Conservation (phyloP, 805 yeast species). For the Saturnispora zaruensis region DNA sequence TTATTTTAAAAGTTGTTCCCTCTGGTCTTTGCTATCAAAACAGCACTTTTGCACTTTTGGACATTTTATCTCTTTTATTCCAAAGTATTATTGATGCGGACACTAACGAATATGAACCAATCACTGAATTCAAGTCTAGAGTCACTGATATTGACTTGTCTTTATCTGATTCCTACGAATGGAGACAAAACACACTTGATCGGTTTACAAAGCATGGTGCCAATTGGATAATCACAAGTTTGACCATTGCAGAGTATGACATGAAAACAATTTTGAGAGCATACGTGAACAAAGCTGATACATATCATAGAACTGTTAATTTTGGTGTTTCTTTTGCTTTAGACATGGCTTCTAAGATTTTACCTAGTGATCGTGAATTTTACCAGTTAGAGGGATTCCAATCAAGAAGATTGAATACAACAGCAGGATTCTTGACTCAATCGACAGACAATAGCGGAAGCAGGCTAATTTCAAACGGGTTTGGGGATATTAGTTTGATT, state of each 20-base stretch:
- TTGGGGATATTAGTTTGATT: slow-evolving; percentile 30
- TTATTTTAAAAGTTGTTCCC: slow-evolving; percentile 59
- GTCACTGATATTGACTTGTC: slow-evolving; percentile 41
- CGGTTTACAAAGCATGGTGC: slow-evolving; percentile 50
- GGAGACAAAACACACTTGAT: slow-evolving; percentile 64
- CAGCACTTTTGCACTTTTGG: slow-evolving; percentile 72
- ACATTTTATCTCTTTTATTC: slow-evolving; percentile 67
- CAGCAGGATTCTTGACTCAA: slow-evolving; percentile 69
- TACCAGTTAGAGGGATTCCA: slow-evolving; percentile 32
- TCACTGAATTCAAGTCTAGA: slow-evolving; percentile 46
- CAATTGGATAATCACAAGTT: slow-evolving; percentile 55
- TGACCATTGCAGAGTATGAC: slow-evolving; percentile 59
- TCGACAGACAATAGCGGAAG: slow-evolving; percentile 51
- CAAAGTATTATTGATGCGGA: slow-evolving; percentile 79
- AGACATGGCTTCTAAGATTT: slow-evolving; percentile 71
- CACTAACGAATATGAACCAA: slow-evolving; percentile 76
- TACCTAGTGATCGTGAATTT: slow-evolving; percentile 60
- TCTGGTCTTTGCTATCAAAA: slow-evolving; percentile 67
- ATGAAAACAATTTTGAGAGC: slow-evolving; percentile 71
- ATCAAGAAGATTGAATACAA: slow-evolving; percentile 39
- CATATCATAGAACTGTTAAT: slow-evolving; percentile 34
- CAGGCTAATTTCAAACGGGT: slow-evolving; percentile 19
- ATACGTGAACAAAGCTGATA: slow-evolving; percentile 45
- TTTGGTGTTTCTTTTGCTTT: slow-evolving; percentile 87
- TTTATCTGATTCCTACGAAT: slow-evolving; percentile 65